Conservation (phyloP, 2,329 filamentous ascomycete genomes). For the Colletotrichum phormii region DNA sequence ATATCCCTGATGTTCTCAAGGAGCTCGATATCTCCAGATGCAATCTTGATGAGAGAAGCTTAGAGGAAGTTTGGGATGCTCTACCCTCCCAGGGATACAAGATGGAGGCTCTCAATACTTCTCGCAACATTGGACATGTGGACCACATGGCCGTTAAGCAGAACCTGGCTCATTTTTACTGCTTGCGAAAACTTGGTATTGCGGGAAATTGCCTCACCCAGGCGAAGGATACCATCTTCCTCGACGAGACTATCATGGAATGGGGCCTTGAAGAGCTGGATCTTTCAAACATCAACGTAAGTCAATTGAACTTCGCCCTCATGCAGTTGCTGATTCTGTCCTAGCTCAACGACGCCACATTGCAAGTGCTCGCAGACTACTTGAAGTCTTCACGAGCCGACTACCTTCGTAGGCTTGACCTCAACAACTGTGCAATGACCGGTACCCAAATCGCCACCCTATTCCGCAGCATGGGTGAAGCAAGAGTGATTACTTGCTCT, state of each 20-base stretch:
- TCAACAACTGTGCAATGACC: slow-evolving; percentile 65
- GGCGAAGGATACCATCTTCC: slow-evolving; percentile 58
- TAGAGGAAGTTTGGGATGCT: slow-evolving; percentile 60
- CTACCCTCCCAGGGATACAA: slow-evolving; percentile 58
- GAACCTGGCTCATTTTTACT: slow-evolving; percentile 55
- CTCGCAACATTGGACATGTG: slow-evolving; percentile 63
- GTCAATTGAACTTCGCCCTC: slow-evolving; percentile 30
- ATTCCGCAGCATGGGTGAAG: slow-evolving; percentile 61
- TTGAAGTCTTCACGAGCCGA: slow-evolving; percentile 53
- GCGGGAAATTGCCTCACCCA: slow-evolving; percentile 62
- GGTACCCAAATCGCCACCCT: slow-evolving; percentile 62
- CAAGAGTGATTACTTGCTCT: slow-evolving; percentile 59
- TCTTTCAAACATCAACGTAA: slow-evolving; percentile 65
- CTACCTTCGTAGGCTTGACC: slow-evolving; percentile 55
- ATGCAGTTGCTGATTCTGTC: slow-evolving; percentile 33
- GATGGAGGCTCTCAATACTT: slow-evolving; percentile 62
- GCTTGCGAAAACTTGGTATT: slow-evolving; percentile 62
- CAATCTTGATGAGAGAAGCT: slow-evolving; percentile 60
- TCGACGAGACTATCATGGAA: slow-evolving; percentile 54
- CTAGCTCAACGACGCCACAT: slow-evolving; percentile 62
- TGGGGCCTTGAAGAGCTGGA: slow-evolving; percentile 66
- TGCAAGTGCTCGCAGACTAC: slow-evolving; percentile 60
- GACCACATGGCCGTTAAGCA: slow-evolving; percentile 59
- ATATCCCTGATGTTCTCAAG: slow-evolving; percentile 49
- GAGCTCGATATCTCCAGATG: slow-evolving; percentile 64